Conservation (phyloP, 371 early-diverging fungal species). For the Mucor lusitanicus region DNA sequence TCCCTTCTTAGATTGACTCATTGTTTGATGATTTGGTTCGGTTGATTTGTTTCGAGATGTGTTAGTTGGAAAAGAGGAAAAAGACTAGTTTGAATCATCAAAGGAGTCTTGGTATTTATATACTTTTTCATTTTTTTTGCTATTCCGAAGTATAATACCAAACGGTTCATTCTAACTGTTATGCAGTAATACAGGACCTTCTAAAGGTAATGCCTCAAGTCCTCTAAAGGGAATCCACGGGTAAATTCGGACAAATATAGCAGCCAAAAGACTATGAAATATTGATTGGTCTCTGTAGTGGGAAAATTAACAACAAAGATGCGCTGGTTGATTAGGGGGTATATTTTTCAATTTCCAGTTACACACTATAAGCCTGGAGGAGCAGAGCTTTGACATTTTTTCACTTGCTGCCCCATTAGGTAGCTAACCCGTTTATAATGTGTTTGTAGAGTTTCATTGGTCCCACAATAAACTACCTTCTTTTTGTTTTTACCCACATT, state of each 20-base stretch:
- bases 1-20: conserved; percentile 15
- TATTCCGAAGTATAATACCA: background rate
- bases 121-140: background rate
- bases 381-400: background rate
- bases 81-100: background rate
- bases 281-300: background rate
- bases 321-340: background rate
- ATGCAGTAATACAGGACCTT: background rate
- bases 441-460: background rate
- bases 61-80: background rate
- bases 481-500: background rate
- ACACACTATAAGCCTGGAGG: background rate
- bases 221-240: conserved; percentile 22
- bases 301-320: background rate
- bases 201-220: conserved; percentile 1
- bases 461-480: background rate
- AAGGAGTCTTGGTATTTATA: background rate
- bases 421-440: background rate
- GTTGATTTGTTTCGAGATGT: background rate
- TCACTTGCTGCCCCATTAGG: background rate
- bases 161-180: background rate
- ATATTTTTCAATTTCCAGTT: background rate
- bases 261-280: background rate
- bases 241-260: conserved; percentile 15
- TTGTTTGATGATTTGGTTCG: background rate